Conservation (phyloP, 768 basidiomycete species). For the Steccherinum ochraceum region DNA sequence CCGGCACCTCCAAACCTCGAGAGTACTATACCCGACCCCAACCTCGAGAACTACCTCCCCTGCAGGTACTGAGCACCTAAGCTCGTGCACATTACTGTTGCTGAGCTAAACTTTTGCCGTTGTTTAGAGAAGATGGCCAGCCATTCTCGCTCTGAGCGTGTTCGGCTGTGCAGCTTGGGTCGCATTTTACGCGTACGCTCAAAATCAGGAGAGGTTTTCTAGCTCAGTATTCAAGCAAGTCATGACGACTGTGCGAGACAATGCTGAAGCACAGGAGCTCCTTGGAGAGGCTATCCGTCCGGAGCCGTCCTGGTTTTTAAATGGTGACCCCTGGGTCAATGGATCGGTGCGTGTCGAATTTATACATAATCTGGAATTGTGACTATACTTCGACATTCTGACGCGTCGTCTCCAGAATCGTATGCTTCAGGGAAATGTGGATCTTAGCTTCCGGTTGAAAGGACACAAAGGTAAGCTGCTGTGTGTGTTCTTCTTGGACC, state of each 20-base stretch:
- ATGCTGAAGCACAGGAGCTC: slow-evolving; percentile 39
- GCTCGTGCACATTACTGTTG: neutral
- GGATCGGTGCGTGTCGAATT: slow-evolving; percentile 53
- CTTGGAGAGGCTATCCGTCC: slow-evolving; percentile 63
- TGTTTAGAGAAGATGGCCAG: slow-evolving; percentile 46
- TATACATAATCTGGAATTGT: neutral
- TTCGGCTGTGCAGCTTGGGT: slow-evolving; percentile 60
- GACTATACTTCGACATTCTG: too few relatives aligned
- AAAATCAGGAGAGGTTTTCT: slow-evolving; percentile 73
- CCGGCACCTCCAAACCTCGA: slow-evolving; percentile 37
- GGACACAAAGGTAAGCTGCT: slow-evolving; percentile 54
- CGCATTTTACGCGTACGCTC: slow-evolving; percentile 60
- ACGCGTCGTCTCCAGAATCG: slow-evolving; percentile 46
- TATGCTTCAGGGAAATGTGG: slow-evolving; percentile 69
- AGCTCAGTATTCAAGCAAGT: slow-evolving; percentile 69
- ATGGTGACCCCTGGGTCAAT: slow-evolving; percentile 65
- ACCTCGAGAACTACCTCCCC: slow-evolving; percentile 35
- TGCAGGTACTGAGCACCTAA: slow-evolving; percentile 26
- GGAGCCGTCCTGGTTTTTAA: slow-evolving; percentile 68
- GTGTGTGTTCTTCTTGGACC: neutral
- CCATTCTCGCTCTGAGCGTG: slow-evolving; percentile 39
- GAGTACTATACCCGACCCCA: slow-evolving; percentile 38
- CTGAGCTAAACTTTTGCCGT: neutral
- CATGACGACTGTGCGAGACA: slow-evolving; percentile 51
- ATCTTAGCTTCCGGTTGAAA: slow-evolving; percentile 69